Evolutionary conservation across 495 filamentous ascomycete species (phyloP).

Genomic region (Apodospora peruviana): DNA sequence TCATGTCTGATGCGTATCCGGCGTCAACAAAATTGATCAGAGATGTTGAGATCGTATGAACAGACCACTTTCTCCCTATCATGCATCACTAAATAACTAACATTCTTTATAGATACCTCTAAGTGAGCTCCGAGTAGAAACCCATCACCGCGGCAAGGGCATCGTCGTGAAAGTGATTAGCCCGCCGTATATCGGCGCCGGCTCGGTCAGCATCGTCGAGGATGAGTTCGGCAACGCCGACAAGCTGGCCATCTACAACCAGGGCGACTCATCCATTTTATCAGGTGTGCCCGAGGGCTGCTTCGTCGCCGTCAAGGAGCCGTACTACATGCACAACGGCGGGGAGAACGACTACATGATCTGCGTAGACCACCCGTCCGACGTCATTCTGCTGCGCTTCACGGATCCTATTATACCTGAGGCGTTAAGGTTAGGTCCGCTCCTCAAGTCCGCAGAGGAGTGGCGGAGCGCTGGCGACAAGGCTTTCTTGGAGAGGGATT

Average conservation of each 20-base stretch:
- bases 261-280: conserved; percentile 30
- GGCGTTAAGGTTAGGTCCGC: conserved; percentile 17
- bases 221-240: conserved; percentile 44
- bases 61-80: neutral
- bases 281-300: conserved; percentile 25
- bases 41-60: conserved; percentile 26
- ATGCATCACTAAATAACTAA: neutral
- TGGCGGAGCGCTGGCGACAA: conserved; percentile 29
- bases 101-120: conserved; percentile 20
- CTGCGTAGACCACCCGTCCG: conserved; percentile 50
- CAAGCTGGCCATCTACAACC: conserved; percentile 43
- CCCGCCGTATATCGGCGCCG: conserved; percentile 34
- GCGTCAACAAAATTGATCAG: conserved; percentile 27
- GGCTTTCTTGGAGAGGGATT: conserved; percentile 30
- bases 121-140: conserved; percentile 38
- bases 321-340: conserved; percentile 42
- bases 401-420: conserved; percentile 24
- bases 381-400: conserved; percentile 28
- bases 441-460: conserved; percentile 24
- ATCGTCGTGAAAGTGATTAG: conserved; percentile 39
- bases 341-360: conserved; percentile 36
- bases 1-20: conserved; percentile 24
- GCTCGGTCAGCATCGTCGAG: conserved; percentile 41
- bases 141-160: conserved; percentile 44
- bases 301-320: conserved; percentile 47